phyloP scores from a whole-genome alignment of 2,329 filamentous ascomycete genomes.

The Aureobasidium sp. region DNA sequence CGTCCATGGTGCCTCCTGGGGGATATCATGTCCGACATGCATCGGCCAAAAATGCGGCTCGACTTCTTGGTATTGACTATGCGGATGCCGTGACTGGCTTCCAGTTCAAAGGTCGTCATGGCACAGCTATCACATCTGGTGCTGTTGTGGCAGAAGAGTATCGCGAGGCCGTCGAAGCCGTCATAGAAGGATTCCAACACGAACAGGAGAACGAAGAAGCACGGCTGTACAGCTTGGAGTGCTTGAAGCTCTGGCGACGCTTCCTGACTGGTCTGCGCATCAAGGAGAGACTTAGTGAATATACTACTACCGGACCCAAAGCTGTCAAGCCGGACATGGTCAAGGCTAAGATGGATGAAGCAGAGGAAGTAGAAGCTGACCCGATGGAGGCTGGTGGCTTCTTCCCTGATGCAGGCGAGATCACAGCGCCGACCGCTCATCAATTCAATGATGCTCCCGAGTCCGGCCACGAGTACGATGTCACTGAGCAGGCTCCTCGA shows the following conservation, averaged over 20 bases:
- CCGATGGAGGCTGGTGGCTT: conserved; percentile 28
- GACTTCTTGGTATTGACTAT: conserved; percentile 70
- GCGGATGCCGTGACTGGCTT: conserved; percentile 88
- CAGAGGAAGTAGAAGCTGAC: conserved; percentile 16
- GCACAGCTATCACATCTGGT: conserved; percentile 74
- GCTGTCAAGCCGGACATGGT: conserved; percentile 8
- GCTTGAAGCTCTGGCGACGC: conserved; percentile 50
- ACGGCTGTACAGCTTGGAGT: conserved; percentile 41
- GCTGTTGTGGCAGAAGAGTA: conserved; percentile 66
- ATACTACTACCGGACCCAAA: background rate
- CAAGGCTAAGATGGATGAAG: conserved; percentile 17
- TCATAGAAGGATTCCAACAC: conserved; percentile 59
- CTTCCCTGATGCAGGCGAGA: conserved; percentile 40
- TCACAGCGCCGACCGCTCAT: conserved; percentile 28
- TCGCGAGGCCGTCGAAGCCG: conserved; percentile 60
- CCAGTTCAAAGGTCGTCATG: conserved; percentile 73
- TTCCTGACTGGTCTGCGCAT: conserved; percentile 58
- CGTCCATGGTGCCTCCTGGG: conserved; percentile 54
- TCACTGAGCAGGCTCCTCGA: conserved; percentile 11
- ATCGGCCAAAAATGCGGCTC: conserved; percentile 61
- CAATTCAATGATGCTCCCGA: conserved; percentile 8
- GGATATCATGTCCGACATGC: conserved; percentile 48
- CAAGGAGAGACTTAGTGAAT: conserved; percentile 51
- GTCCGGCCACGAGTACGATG: conserved; percentile 10
- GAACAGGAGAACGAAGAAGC: conserved; percentile 55